Conservation (phyloP, 768 basidiomycete genomes). For the Hericium rajendrae region DNA sequence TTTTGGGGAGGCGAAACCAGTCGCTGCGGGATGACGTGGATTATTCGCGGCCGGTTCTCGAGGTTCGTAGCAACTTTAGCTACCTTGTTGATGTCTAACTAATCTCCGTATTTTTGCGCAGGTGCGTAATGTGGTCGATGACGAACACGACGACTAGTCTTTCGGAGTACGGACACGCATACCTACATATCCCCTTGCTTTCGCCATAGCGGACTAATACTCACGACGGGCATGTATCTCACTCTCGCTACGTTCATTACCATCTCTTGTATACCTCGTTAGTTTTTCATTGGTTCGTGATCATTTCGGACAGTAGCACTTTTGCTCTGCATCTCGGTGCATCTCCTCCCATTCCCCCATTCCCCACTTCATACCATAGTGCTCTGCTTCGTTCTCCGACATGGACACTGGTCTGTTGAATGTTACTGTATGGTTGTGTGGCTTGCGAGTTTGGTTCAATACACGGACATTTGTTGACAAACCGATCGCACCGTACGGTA, state of each 20-base stretch:
- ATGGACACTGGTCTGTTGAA: no score
- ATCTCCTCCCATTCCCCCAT: background rate
- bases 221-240: background rate
- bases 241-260: background rate
- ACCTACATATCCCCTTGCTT: background rate
- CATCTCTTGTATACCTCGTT: background rate
- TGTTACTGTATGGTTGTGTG: no score
- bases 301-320: background rate
- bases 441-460: no score
- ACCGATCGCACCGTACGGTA: no score
- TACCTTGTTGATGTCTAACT: background rate
- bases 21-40: slow-evolving; percentile 5
- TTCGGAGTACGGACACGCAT: background rate
- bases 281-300: background rate
- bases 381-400: no score
- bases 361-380: background rate
- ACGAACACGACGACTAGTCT: background rate
- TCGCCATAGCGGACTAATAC: background rate
- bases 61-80: background rate
- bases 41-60: slow-evolving; percentile 5
- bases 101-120: background rate
- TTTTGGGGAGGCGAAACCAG: background rate
- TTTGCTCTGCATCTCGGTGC: background rate
- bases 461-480: no score
- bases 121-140: background rate